Base-by-base conservation (phyloP, 345 rosid genomes). In the Salix dunnii region DNA sequence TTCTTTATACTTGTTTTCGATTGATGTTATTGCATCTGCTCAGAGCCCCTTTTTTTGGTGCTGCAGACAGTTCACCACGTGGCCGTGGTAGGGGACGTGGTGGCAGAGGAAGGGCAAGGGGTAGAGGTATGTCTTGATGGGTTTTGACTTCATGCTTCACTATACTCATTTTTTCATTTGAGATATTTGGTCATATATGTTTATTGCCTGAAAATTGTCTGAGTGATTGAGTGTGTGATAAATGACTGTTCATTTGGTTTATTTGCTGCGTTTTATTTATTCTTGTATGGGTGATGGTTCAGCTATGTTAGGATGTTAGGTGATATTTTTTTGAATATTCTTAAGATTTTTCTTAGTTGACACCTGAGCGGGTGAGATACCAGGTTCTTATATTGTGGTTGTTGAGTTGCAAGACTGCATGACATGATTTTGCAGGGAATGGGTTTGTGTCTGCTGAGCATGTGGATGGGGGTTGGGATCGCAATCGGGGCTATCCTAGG, bases 401-500 rank as follows among this genome's bases (percentile, higher is more conserved):
- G 11, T 20, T 68, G 7, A 33, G n/a, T 27, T 43, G 43, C 33
- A 9, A 17, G 28, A 31, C 7, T 76, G 40, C n/a, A 3, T 12
- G 7, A 5, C 31, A 67, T 68, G 28, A 76, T 63, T 75, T 67
- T 53, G 33, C 85, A 92, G 99, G 94, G 72, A 90, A 93, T 86
- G 92, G 93, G 31, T 91, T 74, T 78, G 86, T 85, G 79, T 60
- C 86, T 67, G 88, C 66, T 58, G 98, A 92, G 68, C 87, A 88
- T 78, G 97, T 90, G 65, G 94, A 96, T 81, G 98, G 94, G 66
- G 94, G 87, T 66, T 85, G 81, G 84, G 97, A 96, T 68, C 91
- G 77, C 71, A 87, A 89, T 75, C 87, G 86, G 81, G 92, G 89
- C 55, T 86, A 86, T 79, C 72, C 84, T 72, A 86, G 97, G 77